A percentile compares a stretch with the other conserved stretches of the same genome.
phyloP scores from a whole-genome alignment of 495 filamentous ascomycete genomes.

The Bacidia rubella region DNA sequence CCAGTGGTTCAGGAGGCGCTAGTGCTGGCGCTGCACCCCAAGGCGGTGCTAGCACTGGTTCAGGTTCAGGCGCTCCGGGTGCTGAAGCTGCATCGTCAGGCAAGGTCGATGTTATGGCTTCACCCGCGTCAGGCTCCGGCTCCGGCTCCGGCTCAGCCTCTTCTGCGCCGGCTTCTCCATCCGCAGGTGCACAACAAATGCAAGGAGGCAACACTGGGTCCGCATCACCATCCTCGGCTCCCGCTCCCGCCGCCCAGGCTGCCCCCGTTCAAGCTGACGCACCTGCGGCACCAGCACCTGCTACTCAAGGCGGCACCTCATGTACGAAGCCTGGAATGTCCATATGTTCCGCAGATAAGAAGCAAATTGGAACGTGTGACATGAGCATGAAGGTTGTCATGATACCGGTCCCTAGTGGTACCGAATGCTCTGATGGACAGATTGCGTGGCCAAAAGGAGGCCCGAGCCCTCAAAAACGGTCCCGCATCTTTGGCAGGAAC shows the following conservation, averaged over 20 bases:
- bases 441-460: not conserved
- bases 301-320: conserved; percentile 1
- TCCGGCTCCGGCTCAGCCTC: not conserved
- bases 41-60: not conserved
- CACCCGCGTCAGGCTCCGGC: not conserved
- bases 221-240: not conserved
- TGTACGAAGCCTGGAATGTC: conserved; percentile 9
- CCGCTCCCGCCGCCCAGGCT: not conserved
- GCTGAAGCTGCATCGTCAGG: not conserved
- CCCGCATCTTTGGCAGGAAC: not conserved
- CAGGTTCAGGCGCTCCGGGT: not conserved
- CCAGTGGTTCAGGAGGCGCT: not conserved
- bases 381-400: conserved; percentile 10
- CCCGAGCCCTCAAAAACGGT: not conserved
- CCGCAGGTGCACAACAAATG: not conserved
- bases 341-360: conserved; percentile 19
- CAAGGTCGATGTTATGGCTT: not conserved
- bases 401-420: conserved; percentile 16
- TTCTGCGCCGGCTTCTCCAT: not conserved
- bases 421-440: conserved; percentile 11
- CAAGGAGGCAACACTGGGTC: not conserved
- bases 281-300: not conserved
- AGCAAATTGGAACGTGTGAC: conserved; percentile 17
- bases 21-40: not conserved
- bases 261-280: not conserved